Evolutionary conservation across 208 protist species (phyloP).

Genomic region (Acanthamoeba rhysodes): DNA sequence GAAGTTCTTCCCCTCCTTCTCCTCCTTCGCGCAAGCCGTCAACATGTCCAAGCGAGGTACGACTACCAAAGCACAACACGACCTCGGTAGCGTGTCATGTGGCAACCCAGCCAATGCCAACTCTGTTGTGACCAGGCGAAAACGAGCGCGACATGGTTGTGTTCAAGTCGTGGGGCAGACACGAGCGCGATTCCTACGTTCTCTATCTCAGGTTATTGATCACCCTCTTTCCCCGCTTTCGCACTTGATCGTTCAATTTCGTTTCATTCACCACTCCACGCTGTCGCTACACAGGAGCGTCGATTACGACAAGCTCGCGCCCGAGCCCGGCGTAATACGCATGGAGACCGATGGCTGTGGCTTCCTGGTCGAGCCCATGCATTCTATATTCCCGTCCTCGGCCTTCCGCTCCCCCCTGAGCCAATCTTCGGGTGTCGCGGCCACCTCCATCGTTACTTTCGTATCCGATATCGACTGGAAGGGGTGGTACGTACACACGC

Average conservation of each 20-base stretch:
- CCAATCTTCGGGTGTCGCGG: background rate
- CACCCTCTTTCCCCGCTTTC: background rate
- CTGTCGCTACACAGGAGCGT: background rate
- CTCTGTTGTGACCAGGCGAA: background rate
- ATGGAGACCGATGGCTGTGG: slow-evolving; percentile 69
- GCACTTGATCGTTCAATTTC: background rate
- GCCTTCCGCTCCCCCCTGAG: background rate
- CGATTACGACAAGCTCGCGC: slow-evolving; percentile 21
- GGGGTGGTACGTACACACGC: slow-evolving; percentile 6
- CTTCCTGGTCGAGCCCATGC: slow-evolving; percentile 68
- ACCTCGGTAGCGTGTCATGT: background rate
- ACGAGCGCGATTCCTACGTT: slow-evolving; percentile 8
- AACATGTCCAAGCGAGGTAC: background rate
- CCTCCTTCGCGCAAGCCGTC: slow-evolving; percentile 48
- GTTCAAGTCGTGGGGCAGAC: slow-evolving; percentile 38
- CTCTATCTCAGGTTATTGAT: background rate
- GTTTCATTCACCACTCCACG: background rate
- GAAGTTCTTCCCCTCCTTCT: slow-evolving; percentile 60
- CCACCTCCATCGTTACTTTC: slow-evolving; percentile 55
- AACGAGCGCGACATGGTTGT: slow-evolving; percentile 44
- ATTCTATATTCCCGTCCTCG: background rate
- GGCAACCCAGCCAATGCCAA: too few relatives aligned
- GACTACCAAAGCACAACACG: background rate
- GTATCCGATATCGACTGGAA: slow-evolving; percentile 69
- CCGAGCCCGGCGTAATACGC: background rate